phyloP scores from a whole-genome alignment of 83 land plant species.

The Diphasiastrum complanatum region DNA sequence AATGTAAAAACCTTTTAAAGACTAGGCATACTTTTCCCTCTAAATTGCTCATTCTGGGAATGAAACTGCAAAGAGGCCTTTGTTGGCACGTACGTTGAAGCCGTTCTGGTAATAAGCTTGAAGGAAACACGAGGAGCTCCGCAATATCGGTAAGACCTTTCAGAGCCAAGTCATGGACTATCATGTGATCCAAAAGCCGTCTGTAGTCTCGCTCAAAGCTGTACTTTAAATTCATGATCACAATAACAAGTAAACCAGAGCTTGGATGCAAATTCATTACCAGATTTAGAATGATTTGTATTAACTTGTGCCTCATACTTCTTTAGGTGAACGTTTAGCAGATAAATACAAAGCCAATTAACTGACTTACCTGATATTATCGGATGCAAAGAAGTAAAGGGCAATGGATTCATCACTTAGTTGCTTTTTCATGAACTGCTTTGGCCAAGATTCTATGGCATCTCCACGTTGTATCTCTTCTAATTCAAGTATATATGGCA shows the following conservation, averaged over 20 bases:
- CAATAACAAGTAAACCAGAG: no score
- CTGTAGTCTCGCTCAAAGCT: constrained; percentile 14
- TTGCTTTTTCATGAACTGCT: constrained; percentile 10
- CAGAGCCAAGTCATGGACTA: constrained; percentile 19
- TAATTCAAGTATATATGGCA: constrained; percentile 16
- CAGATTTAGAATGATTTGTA: no score
- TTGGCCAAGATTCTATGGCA: constrained; percentile 19
- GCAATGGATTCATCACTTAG: constrained; percentile 23
- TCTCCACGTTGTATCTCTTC: constrained; percentile 16
- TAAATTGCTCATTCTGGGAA: no score
- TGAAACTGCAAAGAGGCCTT: no score
- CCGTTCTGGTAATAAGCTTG: constrained; percentile 12
- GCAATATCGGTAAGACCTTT: constrained; percentile 22
- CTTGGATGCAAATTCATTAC: no score
- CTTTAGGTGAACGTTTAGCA: not conserved
- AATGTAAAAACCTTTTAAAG: no score
- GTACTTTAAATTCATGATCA: no score
- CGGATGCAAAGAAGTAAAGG: constrained; percentile 18
- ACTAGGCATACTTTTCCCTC: no score
- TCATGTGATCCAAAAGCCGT: constrained; percentile 17
- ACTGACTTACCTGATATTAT: constrained; percentile 12
- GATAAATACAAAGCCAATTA: not conserved
- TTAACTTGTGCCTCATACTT: no score
- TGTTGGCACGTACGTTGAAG: constrained; percentile 13
- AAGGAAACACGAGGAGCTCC: constrained; percentile 21